Evolutionary conservation across 371 early-diverging fungal genomes (phyloP), one percentile per base, ranked within the genome.

Genomic region (Mortierella sp.): DNA sequence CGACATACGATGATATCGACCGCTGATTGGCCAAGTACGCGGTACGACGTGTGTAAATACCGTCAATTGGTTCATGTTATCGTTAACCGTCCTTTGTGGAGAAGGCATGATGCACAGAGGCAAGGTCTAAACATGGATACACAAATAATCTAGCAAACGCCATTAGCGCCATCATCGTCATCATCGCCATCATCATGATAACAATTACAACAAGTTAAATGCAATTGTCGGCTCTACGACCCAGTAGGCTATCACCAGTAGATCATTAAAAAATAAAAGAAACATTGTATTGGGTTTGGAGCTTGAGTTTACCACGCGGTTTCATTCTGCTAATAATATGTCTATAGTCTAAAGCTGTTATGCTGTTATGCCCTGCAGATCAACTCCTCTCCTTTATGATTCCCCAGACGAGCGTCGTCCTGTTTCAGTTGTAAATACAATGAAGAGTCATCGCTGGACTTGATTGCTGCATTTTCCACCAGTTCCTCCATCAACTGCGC

Each of bases 391-490:
- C 55, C 55, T 49, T 39, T 24, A 37, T 62, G 20, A 5, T 24
- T 65, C 22, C 66, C 66, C 3, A 58, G 45, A 24, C 54, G 62
- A 26, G 10, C 47, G 30, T 66, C 73, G 28, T 52, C 62, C 57
- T 54, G 57, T 0, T 22, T 26, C 32, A 62, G 32, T n/a, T 67
- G 32, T 24, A 62, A 26, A 11, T 22, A 61, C 47, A 45, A n/a
- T 14, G 54, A 51, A 1, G 51, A 1, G 0, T 64, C 37, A 22
- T 64, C 64, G 26, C 59, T 35, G 22, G 58, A 43, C 26, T 57
- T 22, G 57, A 24, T 40, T 12, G 28, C n/a, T 6, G 43, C 49
- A 24, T 35, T 59, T 22, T 52, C 62, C 10, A 60, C 67, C 20
- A 66, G 0, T 6, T 64, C 61, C 22, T 68, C 64, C 58, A 64